Conservation (phyloP, 140 eudicot species). For the Bidens hawaiensis region DNA sequence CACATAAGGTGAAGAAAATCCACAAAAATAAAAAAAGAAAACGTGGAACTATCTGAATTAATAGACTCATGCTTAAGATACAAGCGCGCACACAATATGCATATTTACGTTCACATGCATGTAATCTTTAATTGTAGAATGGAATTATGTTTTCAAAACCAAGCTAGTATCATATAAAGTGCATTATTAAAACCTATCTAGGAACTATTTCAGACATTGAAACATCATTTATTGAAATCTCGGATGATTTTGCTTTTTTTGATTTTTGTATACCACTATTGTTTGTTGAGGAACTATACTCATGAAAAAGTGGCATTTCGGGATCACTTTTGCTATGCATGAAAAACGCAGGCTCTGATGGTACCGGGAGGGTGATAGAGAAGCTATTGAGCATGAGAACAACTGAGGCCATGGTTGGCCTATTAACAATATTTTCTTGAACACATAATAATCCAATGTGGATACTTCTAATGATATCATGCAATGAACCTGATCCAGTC, state of each 20-base stretch:
- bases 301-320: background rate
- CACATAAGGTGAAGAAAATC: background rate
- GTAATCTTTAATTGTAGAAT: background rate
- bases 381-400: background rate
- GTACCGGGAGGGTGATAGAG: background rate
- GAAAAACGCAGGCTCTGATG: background rate
- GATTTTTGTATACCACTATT: background rate
- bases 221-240: background rate
- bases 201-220: background rate
- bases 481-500: background rate
- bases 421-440: too few relatives aligned
- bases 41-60: background rate
- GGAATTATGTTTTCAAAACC: background rate
- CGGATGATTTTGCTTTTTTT: background rate
- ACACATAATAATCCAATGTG: too few relatives aligned
- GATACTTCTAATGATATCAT: slow-evolving; percentile 2
- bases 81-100: background rate
- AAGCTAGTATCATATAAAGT: background rate
- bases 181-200: background rate
- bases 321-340: background rate
- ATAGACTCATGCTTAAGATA: background rate
- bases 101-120: background rate
- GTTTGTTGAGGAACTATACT: background rate
- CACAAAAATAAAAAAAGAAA: background rate
- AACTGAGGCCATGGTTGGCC: background rate